Conservation (phyloP, 352 stramenopile species). For the Globisporangium radiosum region DNA sequence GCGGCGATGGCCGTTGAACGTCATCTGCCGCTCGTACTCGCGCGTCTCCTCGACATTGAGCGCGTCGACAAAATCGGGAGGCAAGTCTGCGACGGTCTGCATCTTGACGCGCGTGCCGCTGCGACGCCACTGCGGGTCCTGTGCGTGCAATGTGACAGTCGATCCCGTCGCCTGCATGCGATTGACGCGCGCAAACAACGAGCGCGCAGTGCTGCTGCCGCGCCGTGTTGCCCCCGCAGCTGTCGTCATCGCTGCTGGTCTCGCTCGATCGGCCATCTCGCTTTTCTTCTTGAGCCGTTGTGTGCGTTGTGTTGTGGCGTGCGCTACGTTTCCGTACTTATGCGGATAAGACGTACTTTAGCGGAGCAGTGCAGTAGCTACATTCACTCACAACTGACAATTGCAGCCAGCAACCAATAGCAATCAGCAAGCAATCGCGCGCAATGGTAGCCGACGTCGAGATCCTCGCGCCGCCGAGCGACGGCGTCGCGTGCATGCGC, state of each 20-base stretch:
- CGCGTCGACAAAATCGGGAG: conserved; percentile 31
- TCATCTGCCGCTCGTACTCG: conserved; percentile 34
- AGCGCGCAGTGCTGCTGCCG: background rate
- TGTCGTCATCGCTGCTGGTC: too few species aligned
- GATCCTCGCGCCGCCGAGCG: conserved; percentile 66
- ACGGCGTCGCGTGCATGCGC: conserved; percentile 79
- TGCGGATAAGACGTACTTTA: too few species aligned
- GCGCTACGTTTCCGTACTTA: too few species aligned
- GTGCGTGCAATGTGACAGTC: conserved; percentile 6
- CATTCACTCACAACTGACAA: too few species aligned
- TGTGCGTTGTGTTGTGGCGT: too few species aligned
- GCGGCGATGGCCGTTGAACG: conserved; percentile 42
- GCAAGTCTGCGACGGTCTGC: conserved; percentile 53
- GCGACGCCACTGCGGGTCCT: conserved; percentile 30
- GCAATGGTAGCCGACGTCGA: conserved; percentile 31
- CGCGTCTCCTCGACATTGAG: conserved; percentile 38
- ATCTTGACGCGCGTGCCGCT: conserved; percentile 26
- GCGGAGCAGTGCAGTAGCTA: too few species aligned
- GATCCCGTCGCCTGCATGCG: conserved; percentile 62
- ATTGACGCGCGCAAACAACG: conserved; percentile 43
- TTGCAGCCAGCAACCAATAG: too few species aligned
- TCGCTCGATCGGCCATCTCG: too few species aligned
- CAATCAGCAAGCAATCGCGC: background rate
- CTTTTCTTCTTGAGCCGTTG: too few species aligned
- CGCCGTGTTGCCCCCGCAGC: too few species aligned